These are phyloP conservation scores for Citrullus colocynthis DNA, from an alignment of 306 rosid species.

Conservation along the genomic window DNA sequence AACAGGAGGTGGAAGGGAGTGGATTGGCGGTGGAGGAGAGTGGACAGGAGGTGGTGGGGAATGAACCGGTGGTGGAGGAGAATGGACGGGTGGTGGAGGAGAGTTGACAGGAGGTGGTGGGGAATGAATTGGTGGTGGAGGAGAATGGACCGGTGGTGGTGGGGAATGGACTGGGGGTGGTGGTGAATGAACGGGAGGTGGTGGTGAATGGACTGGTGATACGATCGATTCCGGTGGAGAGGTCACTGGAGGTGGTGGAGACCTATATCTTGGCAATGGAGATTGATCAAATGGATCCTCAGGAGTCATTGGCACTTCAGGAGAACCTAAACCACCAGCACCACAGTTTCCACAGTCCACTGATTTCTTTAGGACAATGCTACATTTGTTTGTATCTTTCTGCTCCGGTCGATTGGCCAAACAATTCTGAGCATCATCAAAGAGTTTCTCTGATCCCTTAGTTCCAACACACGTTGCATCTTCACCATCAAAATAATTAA, in stretches of 20 bases:
- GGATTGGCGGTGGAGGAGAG: background rate
- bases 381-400: constrained; percentile 26
- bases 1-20: background rate
- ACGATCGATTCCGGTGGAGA: background rate
- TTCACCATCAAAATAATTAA: constrained; percentile 42
- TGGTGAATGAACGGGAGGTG: background rate
- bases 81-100: background rate
- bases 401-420: constrained; percentile 38
- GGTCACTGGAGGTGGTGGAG: background rate
- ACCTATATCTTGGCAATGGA: background rate
- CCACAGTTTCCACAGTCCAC: constrained; percentile 44
- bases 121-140: background rate
- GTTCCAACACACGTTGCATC: constrained; percentile 28
- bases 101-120: background rate
- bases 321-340: no score
- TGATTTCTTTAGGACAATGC: constrained; percentile 20
- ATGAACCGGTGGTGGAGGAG: background rate
- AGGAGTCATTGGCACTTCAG: no score
- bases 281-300: background rate
- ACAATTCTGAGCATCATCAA: constrained; percentile 38
- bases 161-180: background rate
- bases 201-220: background rate
- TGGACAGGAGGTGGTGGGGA: background rate
- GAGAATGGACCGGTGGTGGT: background rate
- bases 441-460: background rate